Evolutionary conservation across 108 stramenopile genomes (phyloP), one percentile per base, ranked within the genome.

Genomic region (Skeletonema tropicum): DNA sequence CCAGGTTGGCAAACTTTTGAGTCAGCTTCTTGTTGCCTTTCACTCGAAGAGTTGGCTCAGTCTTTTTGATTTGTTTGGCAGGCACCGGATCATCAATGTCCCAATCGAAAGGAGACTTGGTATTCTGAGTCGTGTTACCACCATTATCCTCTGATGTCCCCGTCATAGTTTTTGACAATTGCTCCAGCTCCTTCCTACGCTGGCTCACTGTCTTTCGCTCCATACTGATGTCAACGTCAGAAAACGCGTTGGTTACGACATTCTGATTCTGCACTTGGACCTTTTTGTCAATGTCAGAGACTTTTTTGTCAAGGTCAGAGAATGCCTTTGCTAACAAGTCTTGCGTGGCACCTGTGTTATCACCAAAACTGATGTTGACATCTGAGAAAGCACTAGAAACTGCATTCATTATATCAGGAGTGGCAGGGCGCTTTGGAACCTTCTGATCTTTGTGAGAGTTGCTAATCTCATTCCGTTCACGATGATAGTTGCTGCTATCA

Each of bases 141-240:
- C 10, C 49, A 26, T 41, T 41, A 36, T 65, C 31, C 13, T 19
- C 39, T 58, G 61, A 36, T 15, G 68, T 36, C 21, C 69, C 57
- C 31, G 33, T 52, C 73, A 60, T 70, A 1, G 73, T 68, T 35
- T 60, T 61, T 13, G 72, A 57, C 17, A 64, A 46, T 23, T 64
- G 46, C 64, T 80, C 68, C 26, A 80, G 52, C 42, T 80, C 73
- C 59, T 80, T 61, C 10, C 73, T 69, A 41, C 73, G 72, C 57
- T 80, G 73, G 6, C 64, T 74, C 17, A 80, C 73, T 7, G 79
- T 70, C 46, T 74, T 64, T 15, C 60, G 64, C 45, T 70, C 73
- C 7, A 80, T 39, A 69, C 57, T 68, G 35, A 80, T 80, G 63
- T 80, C 79, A 57, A 80, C 73, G 62, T 72, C 59, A 32, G 79